Conservation (phyloP, 495 filamentous ascomycete genomes). For the Lineolata rhizophorae region DNA sequence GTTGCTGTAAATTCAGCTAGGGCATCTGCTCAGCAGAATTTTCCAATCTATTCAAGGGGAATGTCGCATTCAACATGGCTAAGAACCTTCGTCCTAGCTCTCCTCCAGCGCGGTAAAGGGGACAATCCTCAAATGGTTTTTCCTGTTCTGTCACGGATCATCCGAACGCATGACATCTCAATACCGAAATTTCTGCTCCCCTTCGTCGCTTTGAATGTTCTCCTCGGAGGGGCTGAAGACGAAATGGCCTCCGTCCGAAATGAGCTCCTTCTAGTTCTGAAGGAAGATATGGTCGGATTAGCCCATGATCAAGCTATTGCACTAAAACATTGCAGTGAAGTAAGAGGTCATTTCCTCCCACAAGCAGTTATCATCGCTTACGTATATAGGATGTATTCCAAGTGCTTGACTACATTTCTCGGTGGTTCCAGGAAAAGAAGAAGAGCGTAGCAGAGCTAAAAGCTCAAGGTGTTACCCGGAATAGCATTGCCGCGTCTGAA, state of each 20-base stretch:
- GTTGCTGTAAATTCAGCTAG: conserved; percentile 28
- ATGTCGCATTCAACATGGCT: conserved; percentile 65
- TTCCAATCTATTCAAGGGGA: conserved; percentile 50
- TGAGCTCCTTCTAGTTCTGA: conserved; percentile 51
- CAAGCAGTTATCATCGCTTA: conserved; percentile 2
- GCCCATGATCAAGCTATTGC: conserved; percentile 37
- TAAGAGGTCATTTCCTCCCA: too few species aligned
- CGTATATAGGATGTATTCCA: conserved; percentile 57
- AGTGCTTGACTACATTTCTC: conserved; percentile 72
- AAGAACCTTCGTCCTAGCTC: conserved; percentile 52
- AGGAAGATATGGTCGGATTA: conserved; percentile 30
- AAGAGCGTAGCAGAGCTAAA: conserved; percentile 23
- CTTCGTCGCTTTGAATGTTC: conserved; percentile 56
- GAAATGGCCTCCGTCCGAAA: conserved; percentile 42
- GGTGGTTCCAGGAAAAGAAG: conserved; percentile 71
- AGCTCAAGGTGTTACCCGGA: conserved; percentile 5
- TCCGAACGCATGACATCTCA: conserved; percentile 60
- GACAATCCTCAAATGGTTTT: conserved; percentile 54
- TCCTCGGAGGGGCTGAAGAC: conserved; percentile 42
- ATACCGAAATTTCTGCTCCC: conserved; percentile 75
- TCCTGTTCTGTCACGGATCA: conserved; percentile 51
- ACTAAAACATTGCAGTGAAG: conserved; percentile 63
- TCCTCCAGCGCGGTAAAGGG: conserved; percentile 50
- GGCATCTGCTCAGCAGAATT: conserved; percentile 27
- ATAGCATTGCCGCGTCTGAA: conserved; percentile 12